Evolutionary conservation across 495 filamentous ascomycete genomes (phyloP).

Genomic region (Daldinia vernicosa): DNA sequence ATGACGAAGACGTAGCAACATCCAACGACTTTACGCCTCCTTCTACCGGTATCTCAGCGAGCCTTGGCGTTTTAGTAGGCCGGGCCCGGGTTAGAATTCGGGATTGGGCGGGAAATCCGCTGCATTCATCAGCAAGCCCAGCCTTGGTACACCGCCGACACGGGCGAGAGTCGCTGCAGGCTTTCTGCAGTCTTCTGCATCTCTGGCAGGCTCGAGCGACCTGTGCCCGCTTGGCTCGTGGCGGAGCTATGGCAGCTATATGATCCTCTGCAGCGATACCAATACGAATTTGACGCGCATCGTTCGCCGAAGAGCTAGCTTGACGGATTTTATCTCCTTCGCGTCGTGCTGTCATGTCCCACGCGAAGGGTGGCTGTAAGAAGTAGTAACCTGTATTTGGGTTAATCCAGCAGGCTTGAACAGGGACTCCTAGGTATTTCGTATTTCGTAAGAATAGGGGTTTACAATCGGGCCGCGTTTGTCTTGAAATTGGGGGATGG

Average conservation of each 20-base stretch:
- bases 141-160: constrained; percentile 43
- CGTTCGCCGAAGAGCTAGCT: not conserved
- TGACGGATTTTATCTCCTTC: not conserved
- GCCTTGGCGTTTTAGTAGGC: not conserved
- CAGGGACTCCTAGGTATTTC: not conserved
- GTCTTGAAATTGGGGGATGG: not conserved
- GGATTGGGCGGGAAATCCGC: constrained; percentile 10
- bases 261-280: not conserved
- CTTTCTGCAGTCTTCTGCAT: constrained; percentile 45
- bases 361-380: not conserved
- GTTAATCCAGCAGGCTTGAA: not conserved
- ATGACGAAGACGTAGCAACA: constrained; percentile 14
- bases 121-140: constrained; percentile 42
- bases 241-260: constrained; percentile 1
- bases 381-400: not conserved
- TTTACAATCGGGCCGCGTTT: too few species aligned
- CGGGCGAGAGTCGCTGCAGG: constrained; percentile 46
- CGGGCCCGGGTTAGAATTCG: constrained; percentile 9
- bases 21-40: constrained; percentile 2
- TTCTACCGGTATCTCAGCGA: constrained; percentile 1
- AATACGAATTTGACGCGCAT: not conserved
- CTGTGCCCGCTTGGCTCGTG: constrained; percentile 37
- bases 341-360: not conserved
- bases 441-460: too few species aligned
- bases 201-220: constrained; percentile 46